Evolutionary conservation across 2,329 filamentous ascomycete genomes (phyloP).

Genomic region (Nannizziopsis arthrosporioides): DNA sequence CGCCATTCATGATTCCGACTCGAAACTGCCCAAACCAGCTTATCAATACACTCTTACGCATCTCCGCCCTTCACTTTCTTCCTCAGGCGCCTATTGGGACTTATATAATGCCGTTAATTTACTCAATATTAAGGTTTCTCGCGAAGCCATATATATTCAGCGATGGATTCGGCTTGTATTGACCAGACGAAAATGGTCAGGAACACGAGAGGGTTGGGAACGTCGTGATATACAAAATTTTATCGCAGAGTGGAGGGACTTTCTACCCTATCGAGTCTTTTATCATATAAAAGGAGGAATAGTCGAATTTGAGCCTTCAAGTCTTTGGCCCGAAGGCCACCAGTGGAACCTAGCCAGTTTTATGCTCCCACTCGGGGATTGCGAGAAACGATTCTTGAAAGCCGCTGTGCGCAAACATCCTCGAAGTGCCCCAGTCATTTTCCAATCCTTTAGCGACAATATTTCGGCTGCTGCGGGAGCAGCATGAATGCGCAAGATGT

Average conservation of each 20-base stretch:
- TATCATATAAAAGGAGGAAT: slow-evolving; percentile 32
- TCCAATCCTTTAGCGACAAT: too few species aligned
- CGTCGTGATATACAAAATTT: slow-evolving; percentile 32
- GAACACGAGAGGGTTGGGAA: slow-evolving; percentile 22
- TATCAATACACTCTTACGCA: slow-evolving; percentile 1
- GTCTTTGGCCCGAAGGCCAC: slow-evolving; percentile 14
- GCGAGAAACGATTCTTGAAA: neutral
- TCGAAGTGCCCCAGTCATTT: too few species aligned
- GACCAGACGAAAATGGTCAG: slow-evolving; percentile 12
- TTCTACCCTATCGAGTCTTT: slow-evolving; percentile 31
- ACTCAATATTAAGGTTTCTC: slow-evolving; percentile 8
- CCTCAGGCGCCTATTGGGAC: slow-evolving; percentile 11
- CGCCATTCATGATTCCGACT: neutral
- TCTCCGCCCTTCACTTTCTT: slow-evolving; percentile 2
- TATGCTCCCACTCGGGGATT: slow-evolving; percentile 5
- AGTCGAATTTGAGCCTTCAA: slow-evolving; percentile 29
- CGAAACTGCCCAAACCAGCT: neutral
- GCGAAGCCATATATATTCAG: slow-evolving; percentile 13
- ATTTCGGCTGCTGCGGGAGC: too few species aligned
- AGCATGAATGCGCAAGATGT: too few species aligned
- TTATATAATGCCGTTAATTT: slow-evolving; percentile 10
- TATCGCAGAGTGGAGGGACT: slow-evolving; percentile 39
- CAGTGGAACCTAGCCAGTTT: slow-evolving; percentile 6
- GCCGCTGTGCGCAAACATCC: too few species aligned
- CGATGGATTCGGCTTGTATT: slow-evolving; percentile 15